Conservation (phyloP, 805 yeast genomes). For the Candida chauliodis region DNA sequence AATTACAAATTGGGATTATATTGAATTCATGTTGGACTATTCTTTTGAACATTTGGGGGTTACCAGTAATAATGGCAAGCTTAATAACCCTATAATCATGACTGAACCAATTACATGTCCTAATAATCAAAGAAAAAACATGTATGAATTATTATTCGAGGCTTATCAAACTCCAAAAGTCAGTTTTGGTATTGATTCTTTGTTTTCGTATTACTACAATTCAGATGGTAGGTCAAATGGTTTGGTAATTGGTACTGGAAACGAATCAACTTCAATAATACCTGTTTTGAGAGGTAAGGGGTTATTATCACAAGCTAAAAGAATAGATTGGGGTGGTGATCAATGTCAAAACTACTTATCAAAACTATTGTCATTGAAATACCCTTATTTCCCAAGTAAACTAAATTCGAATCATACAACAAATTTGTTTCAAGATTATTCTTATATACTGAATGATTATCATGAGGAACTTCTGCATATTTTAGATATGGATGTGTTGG, state of each 20-base stretch:
- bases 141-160: conserved; percentile 85
- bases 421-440: conserved; percentile 66
- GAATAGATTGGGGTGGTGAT: conserved; percentile 91
- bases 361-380: conserved; percentile 68
- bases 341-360: conserved; percentile 63
- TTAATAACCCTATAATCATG: conserved; percentile 77
- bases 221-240: conserved; percentile 47
- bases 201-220: conserved; percentile 74
- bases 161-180: conserved; percentile 72
- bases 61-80: conserved; percentile 36
- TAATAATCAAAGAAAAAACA: conserved; percentile 60
- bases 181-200: conserved; percentile 76
- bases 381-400: conserved; percentile 86
- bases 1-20: conserved; percentile 88
- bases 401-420: conserved; percentile 62
- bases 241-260: conserved; percentile 77
- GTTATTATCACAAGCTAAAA: conserved; percentile 59
- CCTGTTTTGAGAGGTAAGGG: conserved; percentile 79
- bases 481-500: conserved; percentile 62
- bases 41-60: conserved; percentile 78
- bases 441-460: conserved; percentile 73
- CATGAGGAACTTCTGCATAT: conserved; percentile 54
- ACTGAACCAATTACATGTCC: conserved; percentile 77
- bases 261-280: conserved; percentile 76
- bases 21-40: conserved; percentile 81